Percentiles rank a stretch among this genome's conserved stretches.
Evolutionary conservation across 2,329 filamentous ascomycete genomes (phyloP).

Genomic region (Dactylellina drechsleri): DNA sequence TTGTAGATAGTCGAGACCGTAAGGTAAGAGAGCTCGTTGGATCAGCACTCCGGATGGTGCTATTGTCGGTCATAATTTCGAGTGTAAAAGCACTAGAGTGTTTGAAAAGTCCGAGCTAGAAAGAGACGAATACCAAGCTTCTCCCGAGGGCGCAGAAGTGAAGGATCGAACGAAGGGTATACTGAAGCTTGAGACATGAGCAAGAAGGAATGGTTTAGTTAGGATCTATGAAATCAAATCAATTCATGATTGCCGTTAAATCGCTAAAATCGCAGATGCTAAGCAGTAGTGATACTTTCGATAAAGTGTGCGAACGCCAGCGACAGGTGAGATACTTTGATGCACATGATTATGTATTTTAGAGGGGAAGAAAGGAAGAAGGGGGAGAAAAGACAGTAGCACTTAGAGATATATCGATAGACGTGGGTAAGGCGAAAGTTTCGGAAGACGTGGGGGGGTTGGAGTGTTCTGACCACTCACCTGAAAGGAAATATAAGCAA

Average conservation of each 20-base stretch:
- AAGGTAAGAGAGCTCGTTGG: not conserved
- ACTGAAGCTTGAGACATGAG: not conserved
- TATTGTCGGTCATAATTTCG: slow-evolving; percentile 8
- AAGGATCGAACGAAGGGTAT: not conserved
- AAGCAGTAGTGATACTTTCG: not conserved
- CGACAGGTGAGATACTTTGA: not conserved
- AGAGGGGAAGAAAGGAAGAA: too few relatives aligned
- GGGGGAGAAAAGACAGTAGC: not conserved
- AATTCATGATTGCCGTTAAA: too few relatives aligned
- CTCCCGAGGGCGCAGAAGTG: too few relatives aligned
- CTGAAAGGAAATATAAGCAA: not conserved
- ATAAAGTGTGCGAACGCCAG: not conserved
- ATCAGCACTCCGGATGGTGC: not conserved
- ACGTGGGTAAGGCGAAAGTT: not conserved
- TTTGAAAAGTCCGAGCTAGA: too few relatives aligned
- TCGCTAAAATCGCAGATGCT: not conserved
- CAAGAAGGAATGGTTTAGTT: not conserved
- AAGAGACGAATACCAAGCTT: too few relatives aligned
- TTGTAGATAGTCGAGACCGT: slow-evolving; percentile 31
- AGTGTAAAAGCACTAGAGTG: too few relatives aligned
- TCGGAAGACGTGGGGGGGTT: too few relatives aligned
- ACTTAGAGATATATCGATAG: not conserved
- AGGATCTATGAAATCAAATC: too few relatives aligned
- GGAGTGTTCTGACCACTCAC: not conserved
- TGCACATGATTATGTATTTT: slow-evolving; percentile 12